Percentiles rank a stretch among this genome's conserved stretches.
Evolutionary conservation across 306 rosid species (phyloP).

Genomic region (Quillaja saponaria): DNA sequence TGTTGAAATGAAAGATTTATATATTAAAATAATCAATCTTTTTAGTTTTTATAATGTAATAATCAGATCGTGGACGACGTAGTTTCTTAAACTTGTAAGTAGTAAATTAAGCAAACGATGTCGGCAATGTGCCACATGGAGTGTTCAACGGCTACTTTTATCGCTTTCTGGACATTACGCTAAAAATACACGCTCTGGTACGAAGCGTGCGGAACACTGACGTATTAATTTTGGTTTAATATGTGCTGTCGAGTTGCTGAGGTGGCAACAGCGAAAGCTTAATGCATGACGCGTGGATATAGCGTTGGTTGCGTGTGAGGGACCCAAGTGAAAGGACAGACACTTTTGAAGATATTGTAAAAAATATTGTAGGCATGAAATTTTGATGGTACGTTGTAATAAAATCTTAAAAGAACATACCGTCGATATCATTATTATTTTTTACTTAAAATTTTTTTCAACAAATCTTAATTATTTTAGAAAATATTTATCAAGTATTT

Average conservation of each 20-base stretch:
- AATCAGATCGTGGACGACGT: neutral
- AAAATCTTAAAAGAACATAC: too few relatives aligned
- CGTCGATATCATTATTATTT: too few relatives aligned
- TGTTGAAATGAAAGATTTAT: neutral
- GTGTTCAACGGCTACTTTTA: constrained; percentile 52
- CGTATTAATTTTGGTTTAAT: neutral
- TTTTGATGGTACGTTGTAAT: too few relatives aligned
- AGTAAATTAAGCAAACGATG: constrained; percentile 5
- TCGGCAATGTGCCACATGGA: constrained; percentile 42
- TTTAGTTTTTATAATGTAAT: neutral
- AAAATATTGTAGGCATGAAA: too few relatives aligned
- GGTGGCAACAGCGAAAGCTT: neutral
- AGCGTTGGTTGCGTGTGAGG: constrained; percentile 40
- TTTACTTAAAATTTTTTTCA: too few relatives aligned
- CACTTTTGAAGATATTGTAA: too few relatives aligned
- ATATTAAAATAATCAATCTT: neutral
- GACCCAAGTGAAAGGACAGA: constrained; percentile 4
- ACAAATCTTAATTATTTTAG: too few relatives aligned
- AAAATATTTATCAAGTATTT: too few relatives aligned
- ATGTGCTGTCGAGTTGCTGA: neutral
- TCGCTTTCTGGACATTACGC: neutral
- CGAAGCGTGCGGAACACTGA: neutral
- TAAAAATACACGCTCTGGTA: neutral
- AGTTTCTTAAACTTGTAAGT: neutral
- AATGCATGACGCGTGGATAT: constrained; percentile 24